A percentile compares a stretch with the other conserved stretches of the same genome.
These are phyloP conservation scores for Xylaria sp. DNA, from an alignment of 2,329 filamentous ascomycete genomes.

Conservation along the genomic window DNA sequence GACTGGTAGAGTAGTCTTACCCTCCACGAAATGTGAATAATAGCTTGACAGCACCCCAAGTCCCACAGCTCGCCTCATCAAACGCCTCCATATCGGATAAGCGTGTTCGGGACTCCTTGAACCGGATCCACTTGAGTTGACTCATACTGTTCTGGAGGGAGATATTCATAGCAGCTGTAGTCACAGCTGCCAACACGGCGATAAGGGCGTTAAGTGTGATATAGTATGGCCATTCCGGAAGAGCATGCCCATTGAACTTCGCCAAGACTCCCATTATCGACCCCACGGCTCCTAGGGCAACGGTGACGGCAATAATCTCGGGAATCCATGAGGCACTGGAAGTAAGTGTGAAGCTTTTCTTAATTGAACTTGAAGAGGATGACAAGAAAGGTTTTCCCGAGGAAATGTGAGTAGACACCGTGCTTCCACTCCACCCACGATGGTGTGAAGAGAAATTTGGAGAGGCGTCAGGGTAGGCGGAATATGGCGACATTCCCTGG, in stretches of 20 bases:
- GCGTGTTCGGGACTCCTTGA: conserved; percentile 47
- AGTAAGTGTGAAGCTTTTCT: conserved; percentile 12
- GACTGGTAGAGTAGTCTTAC: conserved; percentile 36
- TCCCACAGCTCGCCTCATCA: conserved; percentile 51
- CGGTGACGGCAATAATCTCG: conserved; percentile 45
- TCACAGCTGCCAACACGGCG: conserved; percentile 48
- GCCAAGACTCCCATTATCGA: conserved; percentile 49
- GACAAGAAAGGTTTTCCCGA: conserved; percentile 16
- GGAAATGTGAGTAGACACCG: conserved; percentile 32
- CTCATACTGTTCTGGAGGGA: conserved; percentile 49
- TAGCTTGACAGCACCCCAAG: conserved; percentile 48
- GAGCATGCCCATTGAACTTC: conserved; percentile 45
- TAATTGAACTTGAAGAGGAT: conserved; percentile 11
- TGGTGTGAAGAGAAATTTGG: conserved; percentile 37
- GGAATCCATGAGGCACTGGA: conserved; percentile 44
- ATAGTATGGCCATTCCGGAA: conserved; percentile 49
- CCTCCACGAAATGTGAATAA: conserved; percentile 46
- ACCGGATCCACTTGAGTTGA: conserved; percentile 51
- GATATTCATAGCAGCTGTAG: conserved; percentile 47
- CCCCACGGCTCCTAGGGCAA: conserved; percentile 46
- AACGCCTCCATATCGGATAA: conserved; percentile 50
- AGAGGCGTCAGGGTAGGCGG: neutral
- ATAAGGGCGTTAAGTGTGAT: conserved; percentile 52
- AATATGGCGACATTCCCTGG: conserved; percentile 10
- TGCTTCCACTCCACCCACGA: conserved; percentile 43